Conservation (phyloP, 2,329 filamentous ascomycete species). For the Ophiognomonia clavigignenti-juglandacearum region DNA sequence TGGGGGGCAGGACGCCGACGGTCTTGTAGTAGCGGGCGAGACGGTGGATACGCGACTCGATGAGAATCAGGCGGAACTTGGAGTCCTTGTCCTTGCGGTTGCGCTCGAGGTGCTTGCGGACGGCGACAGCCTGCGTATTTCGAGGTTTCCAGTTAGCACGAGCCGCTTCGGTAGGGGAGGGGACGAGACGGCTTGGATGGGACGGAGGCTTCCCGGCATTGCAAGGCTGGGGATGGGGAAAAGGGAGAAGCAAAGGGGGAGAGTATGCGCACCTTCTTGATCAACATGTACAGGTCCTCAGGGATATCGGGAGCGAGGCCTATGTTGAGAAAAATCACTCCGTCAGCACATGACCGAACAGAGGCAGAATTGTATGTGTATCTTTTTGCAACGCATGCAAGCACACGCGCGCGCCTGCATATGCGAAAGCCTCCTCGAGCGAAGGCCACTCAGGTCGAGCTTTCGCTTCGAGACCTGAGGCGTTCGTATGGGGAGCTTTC, state of each 20-base stretch:
- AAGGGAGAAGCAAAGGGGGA: not conserved
- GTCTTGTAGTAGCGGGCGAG: conserved; percentile 99
- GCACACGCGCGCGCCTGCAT: not conserved
- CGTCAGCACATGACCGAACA: conserved; percentile 88
- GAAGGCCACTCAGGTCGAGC: no score
- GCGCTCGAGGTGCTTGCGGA: conserved; percentile 99
- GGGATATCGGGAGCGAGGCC: conserved; percentile 98
- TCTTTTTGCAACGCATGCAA: conserved; percentile 4
- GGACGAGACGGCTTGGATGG: no score
- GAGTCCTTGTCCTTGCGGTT: conserved; percentile 99
- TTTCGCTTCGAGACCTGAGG: conserved; percentile 23
- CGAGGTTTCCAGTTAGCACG: not conserved
- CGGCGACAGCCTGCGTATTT: conserved; percentile 71
- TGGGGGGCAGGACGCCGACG: conserved; percentile 77
- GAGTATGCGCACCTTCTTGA: conserved; percentile 83
- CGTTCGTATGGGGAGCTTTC: conserved; percentile 11
- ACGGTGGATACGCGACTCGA: conserved; percentile 99
- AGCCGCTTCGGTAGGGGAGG: no score
- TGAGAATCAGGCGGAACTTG: conserved; percentile 99
- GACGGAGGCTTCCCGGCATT: no score
- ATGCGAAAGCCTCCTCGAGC: no score
- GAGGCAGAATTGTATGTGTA: conserved; percentile 55
- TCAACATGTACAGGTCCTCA: conserved; percentile 99
- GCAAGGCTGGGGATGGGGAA: not conserved
- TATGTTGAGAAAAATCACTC: conserved; percentile 70